These are phyloP conservation scores for Pestalotiopsis sp. DNA, from an alignment of 2,329 filamentous ascomycete species.

Conservation along the genomic window DNA sequence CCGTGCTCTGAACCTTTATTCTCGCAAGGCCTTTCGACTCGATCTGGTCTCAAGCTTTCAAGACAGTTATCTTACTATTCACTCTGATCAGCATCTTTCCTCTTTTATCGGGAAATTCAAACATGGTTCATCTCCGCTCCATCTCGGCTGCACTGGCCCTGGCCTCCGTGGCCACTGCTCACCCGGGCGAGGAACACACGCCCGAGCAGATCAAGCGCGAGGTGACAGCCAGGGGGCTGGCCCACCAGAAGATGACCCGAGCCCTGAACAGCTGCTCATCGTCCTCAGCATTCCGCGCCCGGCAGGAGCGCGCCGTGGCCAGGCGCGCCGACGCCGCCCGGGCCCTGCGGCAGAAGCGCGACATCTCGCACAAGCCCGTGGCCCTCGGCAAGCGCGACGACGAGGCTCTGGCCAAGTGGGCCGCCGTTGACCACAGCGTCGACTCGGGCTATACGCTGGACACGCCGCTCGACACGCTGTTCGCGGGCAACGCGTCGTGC, in stretches of 20 bases:
- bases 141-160: constrained; percentile 8
- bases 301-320: not conserved
- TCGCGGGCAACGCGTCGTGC: constrained; percentile 29
- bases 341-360: constrained; percentile 3
- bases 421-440: not conserved
- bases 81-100: not conserved
- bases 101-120: not conserved
- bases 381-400: not conserved
- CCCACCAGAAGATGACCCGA: not conserved
- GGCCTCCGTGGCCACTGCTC: constrained; percentile 8
- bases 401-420: not conserved
- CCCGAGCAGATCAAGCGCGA: constrained; percentile 10
- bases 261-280: not conserved
- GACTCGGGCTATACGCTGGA: constrained; percentile 36
- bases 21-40: not conserved
- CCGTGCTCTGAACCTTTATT: not conserved
- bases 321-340: not conserved
- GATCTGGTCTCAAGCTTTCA: not conserved
- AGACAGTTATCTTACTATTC: not conserved
- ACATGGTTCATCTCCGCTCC: constrained; percentile 4
- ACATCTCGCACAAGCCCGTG: not conserved
- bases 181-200: constrained; percentile 9
- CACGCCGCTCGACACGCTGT: constrained; percentile 35
- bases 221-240: not conserved
- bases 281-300: not conserved